Conservation (phyloP, 176 grass and related monocot species). For the Pontederia paniculata region DNA sequence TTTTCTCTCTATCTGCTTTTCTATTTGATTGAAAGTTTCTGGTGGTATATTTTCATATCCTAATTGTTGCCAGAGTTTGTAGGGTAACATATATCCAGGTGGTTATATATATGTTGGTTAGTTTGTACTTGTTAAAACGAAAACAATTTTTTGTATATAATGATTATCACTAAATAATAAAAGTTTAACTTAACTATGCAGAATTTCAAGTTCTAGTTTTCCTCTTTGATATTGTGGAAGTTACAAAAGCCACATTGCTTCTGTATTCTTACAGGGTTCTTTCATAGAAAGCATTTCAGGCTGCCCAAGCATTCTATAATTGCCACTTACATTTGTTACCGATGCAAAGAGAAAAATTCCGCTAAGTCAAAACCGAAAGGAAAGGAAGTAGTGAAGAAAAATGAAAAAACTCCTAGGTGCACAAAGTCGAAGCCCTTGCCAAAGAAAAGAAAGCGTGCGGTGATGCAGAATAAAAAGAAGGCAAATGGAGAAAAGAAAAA, state of each 20-base stretch:
- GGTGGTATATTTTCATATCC: too few species aligned
- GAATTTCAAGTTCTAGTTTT: too few species aligned
- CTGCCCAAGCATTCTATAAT: slow-evolving; percentile 44
- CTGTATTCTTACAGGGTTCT: slow-evolving; percentile 42
- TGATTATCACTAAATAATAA: too few species aligned
- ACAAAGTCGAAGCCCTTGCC: slow-evolving; percentile 19
- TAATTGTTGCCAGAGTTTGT: too few species aligned
- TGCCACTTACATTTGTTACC: slow-evolving; percentile 58
- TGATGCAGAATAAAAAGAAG: slow-evolving; percentile 45
- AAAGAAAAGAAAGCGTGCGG: slow-evolving; percentile 38
- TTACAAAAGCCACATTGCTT: neutral
- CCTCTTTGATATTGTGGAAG: neutral
- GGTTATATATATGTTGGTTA: too few species aligned
- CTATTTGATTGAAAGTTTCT: neutral
- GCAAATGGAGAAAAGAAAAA: slow-evolving; percentile 25
- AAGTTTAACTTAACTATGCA: too few species aligned
- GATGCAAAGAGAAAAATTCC: slow-evolving; percentile 55
- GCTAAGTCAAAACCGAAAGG: slow-evolving; percentile 31
- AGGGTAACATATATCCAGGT: too few species aligned
- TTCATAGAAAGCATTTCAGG: slow-evolving; percentile 92
- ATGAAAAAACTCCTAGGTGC: slow-evolving; percentile 14
- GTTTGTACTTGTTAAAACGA: too few species aligned
- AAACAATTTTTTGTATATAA: too few species aligned
- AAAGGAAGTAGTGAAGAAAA: slow-evolving; percentile 21
- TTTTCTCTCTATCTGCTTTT: slow-evolving; percentile 17